Evolutionary conservation across 208 protist genomes (phyloP), one percentile per base, ranked within the genome.

Genomic region (Leishmania major): DNA sequence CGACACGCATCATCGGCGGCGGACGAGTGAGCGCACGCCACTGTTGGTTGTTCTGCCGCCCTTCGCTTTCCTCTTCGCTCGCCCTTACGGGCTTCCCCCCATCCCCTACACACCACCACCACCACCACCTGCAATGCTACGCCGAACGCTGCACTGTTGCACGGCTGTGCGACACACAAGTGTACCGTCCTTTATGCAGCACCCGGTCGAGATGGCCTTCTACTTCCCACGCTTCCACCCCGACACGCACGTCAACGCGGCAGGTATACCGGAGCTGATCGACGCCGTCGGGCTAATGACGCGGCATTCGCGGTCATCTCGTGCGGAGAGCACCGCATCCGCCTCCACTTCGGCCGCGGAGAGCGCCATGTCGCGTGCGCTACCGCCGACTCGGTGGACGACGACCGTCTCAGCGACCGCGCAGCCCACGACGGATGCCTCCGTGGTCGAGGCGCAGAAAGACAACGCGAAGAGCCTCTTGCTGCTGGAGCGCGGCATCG

Each of bases 171-270:
- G 77, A 19, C 87, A 89, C 37, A 95, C 93, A 37, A 90, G 89
- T 73, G 85, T 90, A 17, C 93, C 93, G 47, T 77, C 83, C 28
- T 90, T 91, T 67, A 90, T 96, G 80, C 72, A 89, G 64, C 86
- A 91, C 49, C 83, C 92, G 11, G 90, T 83, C n/a, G 94, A 97
- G 74, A 69, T 96, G 81, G 93, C 92, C 66, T 97, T 96, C 78
- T 97, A 95, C 83, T 95, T 90, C 74, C 93, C 94, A 2, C 89
- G 94, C 71, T 96, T 97, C 80, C 91, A 95, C 81, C 92, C 93
- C 5, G 31, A 57, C 43, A 88, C 86, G 7, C 94, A 97, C 87
- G 74, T 96, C 47, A 77, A 70, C 59, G 28, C 82, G 55, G 85
- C 88, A 35, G 89, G 92, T 60, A 94, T 97, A 57, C 93, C 94